Percentiles rank a stretch among this genome's conserved stretches.
phyloP scores from a whole-genome alignment of 176 grass and related monocot genomes.

The Alopecurus myosuroides region DNA sequence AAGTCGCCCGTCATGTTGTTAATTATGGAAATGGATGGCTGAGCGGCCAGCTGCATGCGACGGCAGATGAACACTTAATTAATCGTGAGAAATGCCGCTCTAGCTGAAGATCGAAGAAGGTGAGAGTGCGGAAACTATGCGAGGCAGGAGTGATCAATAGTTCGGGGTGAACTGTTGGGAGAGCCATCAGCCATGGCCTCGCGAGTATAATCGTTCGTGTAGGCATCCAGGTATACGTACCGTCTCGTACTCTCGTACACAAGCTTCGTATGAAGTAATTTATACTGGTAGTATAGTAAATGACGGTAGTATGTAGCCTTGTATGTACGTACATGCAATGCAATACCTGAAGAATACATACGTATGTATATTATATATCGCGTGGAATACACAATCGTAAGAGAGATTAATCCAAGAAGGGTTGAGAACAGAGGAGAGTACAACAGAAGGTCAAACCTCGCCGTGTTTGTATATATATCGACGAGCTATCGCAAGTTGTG shows the following conservation, averaged over 20 bases:
- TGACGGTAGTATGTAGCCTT: not conserved
- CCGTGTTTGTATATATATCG: not conserved
- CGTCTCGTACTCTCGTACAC: no score
- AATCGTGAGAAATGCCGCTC: not conserved
- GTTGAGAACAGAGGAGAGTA: not conserved
- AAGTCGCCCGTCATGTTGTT: no score
- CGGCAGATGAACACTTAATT: not conserved
- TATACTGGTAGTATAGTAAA: no score
- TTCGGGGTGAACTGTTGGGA: not conserved
- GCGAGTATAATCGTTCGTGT: not conserved
- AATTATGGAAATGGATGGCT: not conserved
- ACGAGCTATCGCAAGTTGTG: slow-evolving; percentile 40
- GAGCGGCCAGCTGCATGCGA: not conserved
- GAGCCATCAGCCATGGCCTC: not conserved
- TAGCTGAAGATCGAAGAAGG: not conserved
- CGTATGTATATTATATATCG: not conserved
- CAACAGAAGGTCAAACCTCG: not conserved
- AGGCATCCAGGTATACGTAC: no score
- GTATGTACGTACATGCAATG: not conserved
- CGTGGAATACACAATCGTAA: not conserved
- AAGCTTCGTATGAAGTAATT: not conserved
- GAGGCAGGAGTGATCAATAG: not conserved
- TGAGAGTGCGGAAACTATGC: not conserved
- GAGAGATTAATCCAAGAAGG: not conserved
- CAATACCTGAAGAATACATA: not conserved